Base-by-base conservation (phyloP, 176 grass and related monocot species). In the Cenchrus fungigraminus region DNA sequence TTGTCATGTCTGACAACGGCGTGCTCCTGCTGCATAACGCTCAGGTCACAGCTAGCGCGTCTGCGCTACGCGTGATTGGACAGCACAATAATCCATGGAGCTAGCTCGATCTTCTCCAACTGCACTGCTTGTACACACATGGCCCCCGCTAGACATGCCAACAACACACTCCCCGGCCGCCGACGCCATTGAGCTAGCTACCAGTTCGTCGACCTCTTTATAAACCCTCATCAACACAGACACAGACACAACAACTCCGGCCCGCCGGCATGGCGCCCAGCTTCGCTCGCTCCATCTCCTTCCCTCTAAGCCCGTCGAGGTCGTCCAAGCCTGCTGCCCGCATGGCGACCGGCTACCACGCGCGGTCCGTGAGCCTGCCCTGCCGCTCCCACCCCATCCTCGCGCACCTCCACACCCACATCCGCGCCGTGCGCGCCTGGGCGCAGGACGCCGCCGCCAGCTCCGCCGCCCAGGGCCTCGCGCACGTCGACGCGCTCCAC, bases 251-350 rank as follows among this genome's bases (percentile, higher is more conserved):
- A 6, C 49, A 64, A 58, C 65, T 61, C 16, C 3, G 29, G 12
- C 31, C 16, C 7, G 19, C 67, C 16, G 15, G 19, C 67, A 87
- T 98, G 95, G 89, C 90, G 49, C 61, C 85, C 1, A 81, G 67
- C 71, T 98, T 98, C 57, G 83, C 29, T 5, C 95, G 95, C 6
- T 93, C 92, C 49, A 89, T 95, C 59, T 95, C 95, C 20, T 74
- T 95, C 65, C 90, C 95, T 2, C 88, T 95, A 4, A 95, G 88
- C 75, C 92, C 92, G 0, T 76, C 76, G 0, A 76, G 87, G 47
- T 86, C 68, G 0, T 79, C 34, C 53, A 94, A 91, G 80, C 10
- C 58, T 3, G 2, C 31, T 5, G 2, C 31, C 2, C 19, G 66
- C 56, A 59, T 59, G 17, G 22, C 73, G 52, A 1, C 73, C 68